Percentiles rank a stretch among this genome's conserved stretches.
Evolutionary conservation across 768 basidiomycete genomes (phyloP).

Genomic region (Mycena capillaripes): DNA sequence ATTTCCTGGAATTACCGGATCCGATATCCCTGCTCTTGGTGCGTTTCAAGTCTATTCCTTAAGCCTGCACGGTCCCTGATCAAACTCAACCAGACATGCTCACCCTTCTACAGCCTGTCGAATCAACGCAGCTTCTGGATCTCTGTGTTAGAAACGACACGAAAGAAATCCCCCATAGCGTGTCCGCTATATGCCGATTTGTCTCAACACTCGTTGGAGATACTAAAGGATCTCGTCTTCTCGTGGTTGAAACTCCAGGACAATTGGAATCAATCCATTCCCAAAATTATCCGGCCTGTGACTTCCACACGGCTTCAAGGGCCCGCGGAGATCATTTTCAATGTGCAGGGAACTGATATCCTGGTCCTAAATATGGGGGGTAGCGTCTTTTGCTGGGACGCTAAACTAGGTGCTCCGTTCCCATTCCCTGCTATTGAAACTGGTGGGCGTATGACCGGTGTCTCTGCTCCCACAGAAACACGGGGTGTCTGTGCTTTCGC

Average conservation of each 20-base stretch:
- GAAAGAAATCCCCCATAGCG: constrained; percentile 8
- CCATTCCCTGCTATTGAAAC: constrained; percentile 8
- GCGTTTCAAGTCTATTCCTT: not conserved
- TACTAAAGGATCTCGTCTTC: constrained; percentile 14
- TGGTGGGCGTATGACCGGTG: not conserved
- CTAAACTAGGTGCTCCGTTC: not conserved
- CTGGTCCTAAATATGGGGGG: constrained; percentile 14
- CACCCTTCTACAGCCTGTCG: constrained; percentile 6
- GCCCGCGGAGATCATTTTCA: constrained; percentile 12
- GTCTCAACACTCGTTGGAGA: constrained; percentile 11
- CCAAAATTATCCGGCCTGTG: constrained; percentile 7
- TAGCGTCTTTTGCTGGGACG: constrained; percentile 22
- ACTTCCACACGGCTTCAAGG: not conserved
- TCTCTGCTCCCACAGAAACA: constrained; percentile 15
- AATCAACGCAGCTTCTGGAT: constrained; percentile 28
- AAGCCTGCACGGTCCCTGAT: too few relatives aligned
- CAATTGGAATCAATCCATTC: constrained; percentile 21
- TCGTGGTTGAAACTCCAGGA: constrained; percentile 19
- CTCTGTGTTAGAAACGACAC: constrained; percentile 13
- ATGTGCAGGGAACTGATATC: constrained; percentile 33
- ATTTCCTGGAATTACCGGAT: constrained; percentile 15
- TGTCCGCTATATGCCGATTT: constrained; percentile 21
- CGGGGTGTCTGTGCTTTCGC: not conserved
- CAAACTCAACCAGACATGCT: constrained; percentile 17
- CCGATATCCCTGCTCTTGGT: constrained; percentile 21